Evolutionary conservation across 2,329 filamentous ascomycete species (phyloP), one percentile per base, ranked within the genome.

Genomic region (Colletotrichum abscissum): DNA sequence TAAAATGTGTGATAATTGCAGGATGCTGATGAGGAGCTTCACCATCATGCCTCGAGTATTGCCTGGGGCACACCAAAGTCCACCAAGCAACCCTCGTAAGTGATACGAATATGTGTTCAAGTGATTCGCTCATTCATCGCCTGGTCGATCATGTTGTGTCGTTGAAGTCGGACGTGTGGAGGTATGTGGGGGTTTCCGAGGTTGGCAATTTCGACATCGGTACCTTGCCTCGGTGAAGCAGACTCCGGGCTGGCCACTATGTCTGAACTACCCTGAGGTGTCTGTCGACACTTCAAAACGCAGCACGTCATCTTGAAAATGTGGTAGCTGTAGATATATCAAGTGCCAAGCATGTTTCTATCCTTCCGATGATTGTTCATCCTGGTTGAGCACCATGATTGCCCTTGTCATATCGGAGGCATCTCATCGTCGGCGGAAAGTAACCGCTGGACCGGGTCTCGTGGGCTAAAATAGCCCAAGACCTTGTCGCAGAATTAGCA

Each of bases 401-500:
- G 67, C 42, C 55, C 33, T 55, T 73, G 38, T 54, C 49, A 30
- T 64, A 54, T 30, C 49, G 30, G 2, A 49, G 42, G 16, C 49
- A 52, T 70, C 54, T 56, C 49, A 63, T 38, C 46, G 46, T 65
- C 52, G 24, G 56, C 67, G 60, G 24, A 60, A 70, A 30, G 33
- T 35, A 70, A 73, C 71, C 67, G 60, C 49, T 62, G 35, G 19
- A 60, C 67, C n/a, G 71, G 71, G 60, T 70, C 63, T 38, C 65
- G 42, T 65, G 55, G 42, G 60, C 67, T 70, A 70, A 70, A 70
- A 65, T 73, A 71, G 67, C 60, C 59, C 55, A 42, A 62, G 56
- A 62, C 67, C 60, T 73, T 73, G 70, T 73, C 70, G 46, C 67
- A 73, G 33, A 62, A 64, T 64, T 59, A 71, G 56, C 63, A 64